Evolutionary conservation across 2,329 filamentous ascomycete species (phyloP).

Genomic region (Cadophora sp.): DNA sequence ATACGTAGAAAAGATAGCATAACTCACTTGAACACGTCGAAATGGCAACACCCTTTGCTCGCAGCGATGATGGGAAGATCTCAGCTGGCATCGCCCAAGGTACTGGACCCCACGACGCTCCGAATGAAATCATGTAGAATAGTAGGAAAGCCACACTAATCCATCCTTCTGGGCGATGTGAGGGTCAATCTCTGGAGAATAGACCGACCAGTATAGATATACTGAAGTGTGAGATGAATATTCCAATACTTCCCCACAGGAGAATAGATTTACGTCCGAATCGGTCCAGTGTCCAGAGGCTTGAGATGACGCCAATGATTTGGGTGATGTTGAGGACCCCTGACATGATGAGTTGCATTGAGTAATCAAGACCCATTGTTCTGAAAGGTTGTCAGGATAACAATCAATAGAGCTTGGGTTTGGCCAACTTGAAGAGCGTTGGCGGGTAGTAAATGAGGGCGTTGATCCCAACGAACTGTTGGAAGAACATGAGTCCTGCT

Average conservation of each 20-base stretch:
- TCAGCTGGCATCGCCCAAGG: conserved; percentile 48
- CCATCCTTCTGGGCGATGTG: conserved; percentile 49
- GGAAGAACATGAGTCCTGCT: conserved; percentile 55
- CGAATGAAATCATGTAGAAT: conserved; percentile 44
- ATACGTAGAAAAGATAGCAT: too few species aligned
- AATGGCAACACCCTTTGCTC: conserved; percentile 51
- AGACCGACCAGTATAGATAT: conserved; percentile 51
- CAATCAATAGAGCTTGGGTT: conserved; percentile 50
- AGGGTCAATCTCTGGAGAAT: conserved; percentile 47
- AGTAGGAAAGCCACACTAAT: conserved; percentile 46
- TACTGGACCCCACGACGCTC: conserved; percentile 45
- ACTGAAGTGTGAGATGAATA: conserved; percentile 68
- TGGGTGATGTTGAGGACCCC: conserved; percentile 74
- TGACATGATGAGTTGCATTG: conserved; percentile 39
- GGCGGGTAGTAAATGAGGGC: conserved; percentile 52
- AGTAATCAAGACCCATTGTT: conserved; percentile 6
- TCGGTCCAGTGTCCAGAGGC: conserved; percentile 70
- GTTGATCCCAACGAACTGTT: conserved; percentile 53
- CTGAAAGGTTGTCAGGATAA: conserved; percentile 57
- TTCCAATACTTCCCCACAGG: conserved; percentile 68
- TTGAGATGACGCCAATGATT: conserved; percentile 69
- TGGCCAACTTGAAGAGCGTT: conserved; percentile 59
- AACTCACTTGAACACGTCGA: neutral
- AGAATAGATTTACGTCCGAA: conserved; percentile 67
- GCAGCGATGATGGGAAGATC: conserved; percentile 48